Base-by-base conservation (phyloP, 202 grass and related monocot species). In the Carex sylvatica region DNA sequence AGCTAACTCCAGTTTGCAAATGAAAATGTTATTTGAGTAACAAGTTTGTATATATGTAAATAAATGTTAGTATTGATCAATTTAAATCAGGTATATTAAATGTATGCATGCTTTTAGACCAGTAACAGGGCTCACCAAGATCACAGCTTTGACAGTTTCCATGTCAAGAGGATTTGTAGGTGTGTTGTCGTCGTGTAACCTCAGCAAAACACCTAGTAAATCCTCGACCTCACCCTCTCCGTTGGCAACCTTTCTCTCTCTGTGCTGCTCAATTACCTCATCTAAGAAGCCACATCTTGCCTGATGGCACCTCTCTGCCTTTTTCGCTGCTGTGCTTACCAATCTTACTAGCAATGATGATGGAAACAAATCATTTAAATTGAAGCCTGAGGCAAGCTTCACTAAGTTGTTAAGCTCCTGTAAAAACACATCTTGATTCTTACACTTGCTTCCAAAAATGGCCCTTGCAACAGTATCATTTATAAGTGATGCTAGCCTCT, bases 381-480 rank as follows among this genome's bases (percentile, higher is more conserved):
- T 86, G 40, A 88, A 86, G 3, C 85, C 86, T 11, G 55, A 20
- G 1, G 49, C 42, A 3, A 90, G 49, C 88, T 84, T 84, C 18
- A 73, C 33, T 40, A 31, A 7, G 6, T 58, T n/a, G 4, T 78
- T 63, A 46, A 88, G 14, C 1, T 19, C 49, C 40, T 79, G 28
- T 64, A 93, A 0, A 54, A 88, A 90, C 76, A 88, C 84, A 5
- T 88, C 72, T 72, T 72, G 77, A 60, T 82, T 19, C 16, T 72
- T 20, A 65, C 89, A 59, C 55, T 84, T 69, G 51, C 86, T 86
- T 9, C 89, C 92, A 14, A 91, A 86, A 84, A 91, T 82, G 70
- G 89, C 70, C 9, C 89, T 84, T 51, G 86, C 47, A 9, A 58
- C 16, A 40, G 84, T 79, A n/a, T 91, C 89, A 5, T 84, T 79